These are phyloP conservation scores for Polygonum aviculare DNA, from an alignment of 148 eudicot species.

Conservation along the genomic window DNA sequence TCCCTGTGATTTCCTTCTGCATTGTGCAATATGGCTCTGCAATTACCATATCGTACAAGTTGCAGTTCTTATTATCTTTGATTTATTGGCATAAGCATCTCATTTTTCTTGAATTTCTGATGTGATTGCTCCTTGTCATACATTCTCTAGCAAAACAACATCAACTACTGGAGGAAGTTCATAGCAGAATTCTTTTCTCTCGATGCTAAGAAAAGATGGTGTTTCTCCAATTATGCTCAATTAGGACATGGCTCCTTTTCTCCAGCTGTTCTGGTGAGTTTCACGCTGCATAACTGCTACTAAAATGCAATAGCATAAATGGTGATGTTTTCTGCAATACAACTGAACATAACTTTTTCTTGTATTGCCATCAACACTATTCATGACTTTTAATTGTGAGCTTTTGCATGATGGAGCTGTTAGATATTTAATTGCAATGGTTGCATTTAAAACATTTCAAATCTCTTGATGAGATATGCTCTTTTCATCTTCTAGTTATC, in stretches of 20 bases:
- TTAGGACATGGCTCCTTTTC: constrained; percentile 28
- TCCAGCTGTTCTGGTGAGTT: constrained; percentile 26
- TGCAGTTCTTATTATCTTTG: neutral
- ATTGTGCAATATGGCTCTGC: neutral
- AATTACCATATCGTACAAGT: neutral
- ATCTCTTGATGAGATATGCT: neutral
- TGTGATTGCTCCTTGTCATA: constrained; percentile 2
- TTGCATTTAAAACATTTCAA: neutral
- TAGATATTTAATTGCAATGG: neutral
- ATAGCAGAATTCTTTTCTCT: constrained; percentile 32
- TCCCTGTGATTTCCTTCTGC: constrained; percentile 9
- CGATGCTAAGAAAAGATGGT: constrained; percentile 36
- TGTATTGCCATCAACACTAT: neutral
- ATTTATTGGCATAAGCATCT: neutral
- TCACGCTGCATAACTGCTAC: constrained; percentile 3
- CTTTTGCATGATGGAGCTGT: neutral
- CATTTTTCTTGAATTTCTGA: neutral
- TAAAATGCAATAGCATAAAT: neutral
- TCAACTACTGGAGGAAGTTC: constrained; percentile 36
- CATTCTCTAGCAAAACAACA: constrained; percentile 33
- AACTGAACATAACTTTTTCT: neutral
- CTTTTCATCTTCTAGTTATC: neutral
- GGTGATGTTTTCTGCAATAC: neutral
- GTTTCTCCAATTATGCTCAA: constrained; percentile 26
- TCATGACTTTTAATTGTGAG: neutral